Evolutionary conservation across 2,329 filamentous ascomycete genomes (phyloP), one percentile per base, ranked within the genome.

Genomic region (Rasamsonia emersonii): DNA sequence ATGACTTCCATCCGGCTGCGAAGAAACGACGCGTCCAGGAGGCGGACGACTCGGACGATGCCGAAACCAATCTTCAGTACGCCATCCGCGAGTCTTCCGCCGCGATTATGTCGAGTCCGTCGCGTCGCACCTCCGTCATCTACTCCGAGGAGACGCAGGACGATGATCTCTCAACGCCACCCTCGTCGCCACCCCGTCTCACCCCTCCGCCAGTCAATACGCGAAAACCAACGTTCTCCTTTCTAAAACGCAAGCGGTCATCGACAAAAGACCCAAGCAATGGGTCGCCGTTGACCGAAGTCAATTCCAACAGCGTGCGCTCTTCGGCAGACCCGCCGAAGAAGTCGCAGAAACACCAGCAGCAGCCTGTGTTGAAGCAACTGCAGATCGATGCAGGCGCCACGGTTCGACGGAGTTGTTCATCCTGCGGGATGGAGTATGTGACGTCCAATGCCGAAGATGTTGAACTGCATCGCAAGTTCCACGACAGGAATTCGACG

Each of bases 351-450:
- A 38, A 46, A 28, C 47, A 47, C 23, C 36, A 40, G 26, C 39
- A 46, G 28, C 48, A 49, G 24, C 48, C 49, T 4, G 48, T 49
- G 5, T 45, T 77, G 37, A 68, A 68, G 30, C 75, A 79, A 47
- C 75, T 75, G 62, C 71, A 75, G 43, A 66, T 79, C 38, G 73
- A 75, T 43, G 59, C 79, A 9, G 75, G 73, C 2, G 60, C 64
- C 23, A 65, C 71, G 24, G 57, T 69, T 23, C 65, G 71, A 28
- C 71, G 70, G 42, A 72, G 67, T 8, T 82, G 77, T 54, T 59
- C 62, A 21, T 62, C 59, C 3, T 82, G 77, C 44, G 72, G 73
- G 1, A 82, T 82, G 77, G 73, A 77, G 32, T 82, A 80, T 43
- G 67, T 75, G 19, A 71, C 75, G 3, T 78, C 75, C 0, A 71